These are phyloP conservation scores for Gymnopus androsaceus DNA, from an alignment of 1,284 basidiomycete species.

Conservation along the genomic window DNA sequence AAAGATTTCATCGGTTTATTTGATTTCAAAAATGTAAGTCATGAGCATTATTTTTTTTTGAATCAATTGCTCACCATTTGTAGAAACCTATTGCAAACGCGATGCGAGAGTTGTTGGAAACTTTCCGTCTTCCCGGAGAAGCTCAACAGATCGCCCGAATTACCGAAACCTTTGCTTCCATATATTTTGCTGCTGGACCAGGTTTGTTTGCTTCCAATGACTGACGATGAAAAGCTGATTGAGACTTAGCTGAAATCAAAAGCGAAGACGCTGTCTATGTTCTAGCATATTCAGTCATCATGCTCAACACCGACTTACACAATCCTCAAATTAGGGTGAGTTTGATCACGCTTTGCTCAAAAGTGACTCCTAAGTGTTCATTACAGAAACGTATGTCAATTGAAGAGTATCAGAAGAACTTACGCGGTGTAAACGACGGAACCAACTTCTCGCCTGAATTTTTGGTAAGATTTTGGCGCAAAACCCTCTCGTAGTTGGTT, in stretches of 20 bases:
- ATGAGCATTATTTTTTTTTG: background rate
- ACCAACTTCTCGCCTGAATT: slow-evolving; percentile 85
- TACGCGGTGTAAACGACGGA: slow-evolving; percentile 91
- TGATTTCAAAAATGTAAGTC: slow-evolving; percentile 83
- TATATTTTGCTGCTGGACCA: slow-evolving; percentile 86
- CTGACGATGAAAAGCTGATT: slow-evolving; percentile 15
- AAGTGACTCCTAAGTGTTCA: background rate
- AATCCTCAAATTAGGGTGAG: slow-evolving; percentile 91
- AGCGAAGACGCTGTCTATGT: slow-evolving; percentile 94
- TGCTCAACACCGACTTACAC: slow-evolving; percentile 98
- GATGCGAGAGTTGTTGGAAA: slow-evolving; percentile 91
- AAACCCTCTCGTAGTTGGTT: slow-evolving; percentile 9
- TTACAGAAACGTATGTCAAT: slow-evolving; percentile 98
- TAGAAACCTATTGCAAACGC: slow-evolving; percentile 95
- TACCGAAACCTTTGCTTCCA: slow-evolving; percentile 91
- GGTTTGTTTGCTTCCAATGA: slow-evolving; percentile 44
- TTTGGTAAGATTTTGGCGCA: slow-evolving; percentile 55
- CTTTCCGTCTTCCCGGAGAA: slow-evolving; percentile 95
- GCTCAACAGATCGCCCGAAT: slow-evolving; percentile 93
- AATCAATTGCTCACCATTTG: slow-evolving; percentile 15
- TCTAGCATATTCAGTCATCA: slow-evolving; percentile 92
- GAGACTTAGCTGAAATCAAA: slow-evolving; percentile 81
- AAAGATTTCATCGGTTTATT: slow-evolving; percentile 89
- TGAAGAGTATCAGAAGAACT: slow-evolving; percentile 91
- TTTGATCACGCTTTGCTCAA: slow-evolving; percentile 3